Evolutionary conservation across 2,329 filamentous ascomycete species (phyloP).

Genomic region (Podosphaera aphanis): DNA sequence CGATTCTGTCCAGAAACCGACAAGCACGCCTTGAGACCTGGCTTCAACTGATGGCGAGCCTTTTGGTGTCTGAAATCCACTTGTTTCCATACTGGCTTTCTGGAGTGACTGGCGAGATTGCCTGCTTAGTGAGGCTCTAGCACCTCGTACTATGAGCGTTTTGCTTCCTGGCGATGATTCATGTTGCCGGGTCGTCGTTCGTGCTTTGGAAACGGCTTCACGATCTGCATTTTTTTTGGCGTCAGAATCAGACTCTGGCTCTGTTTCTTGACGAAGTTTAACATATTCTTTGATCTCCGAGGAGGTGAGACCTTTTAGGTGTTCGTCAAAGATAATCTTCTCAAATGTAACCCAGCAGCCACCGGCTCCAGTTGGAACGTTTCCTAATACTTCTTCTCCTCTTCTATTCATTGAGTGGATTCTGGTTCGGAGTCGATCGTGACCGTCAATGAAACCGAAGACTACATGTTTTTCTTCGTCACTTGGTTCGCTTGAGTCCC

Average conservation of each 20-base stretch:
- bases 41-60: conserved; percentile 7
- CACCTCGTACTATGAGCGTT: conserved; percentile 8
- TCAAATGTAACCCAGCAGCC: conserved; percentile 43
- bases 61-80: conserved; percentile 10
- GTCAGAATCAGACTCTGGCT: conserved; percentile 7
- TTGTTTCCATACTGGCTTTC: conserved; percentile 6
- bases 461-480: conserved; percentile 30
- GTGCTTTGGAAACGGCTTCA: conserved; percentile 11
- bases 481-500: conserved; percentile 29
- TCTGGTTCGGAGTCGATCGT: conserved; percentile 35
- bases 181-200: conserved; percentile 7
- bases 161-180: conserved; percentile 7
- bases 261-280: conserved; percentile 24
- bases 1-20: conserved; percentile 36
- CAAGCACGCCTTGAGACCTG: conserved; percentile 16
- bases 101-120: conserved; percentile 10
- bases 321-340: conserved; percentile 31
- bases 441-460: conserved; percentile 37
- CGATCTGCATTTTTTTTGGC: conserved; percentile 7
- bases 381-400: conserved; percentile 23
- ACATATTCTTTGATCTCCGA: conserved; percentile 39
- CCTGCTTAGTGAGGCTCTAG: conserved; percentile 6
- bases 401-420: conserved; percentile 27
- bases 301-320: conserved; percentile 31
- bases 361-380: conserved; percentile 30